These are phyloP conservation scores for Pythium scleroteichum DNA, from an alignment of 352 stramenopile genomes.

Conservation along the genomic window DNA sequence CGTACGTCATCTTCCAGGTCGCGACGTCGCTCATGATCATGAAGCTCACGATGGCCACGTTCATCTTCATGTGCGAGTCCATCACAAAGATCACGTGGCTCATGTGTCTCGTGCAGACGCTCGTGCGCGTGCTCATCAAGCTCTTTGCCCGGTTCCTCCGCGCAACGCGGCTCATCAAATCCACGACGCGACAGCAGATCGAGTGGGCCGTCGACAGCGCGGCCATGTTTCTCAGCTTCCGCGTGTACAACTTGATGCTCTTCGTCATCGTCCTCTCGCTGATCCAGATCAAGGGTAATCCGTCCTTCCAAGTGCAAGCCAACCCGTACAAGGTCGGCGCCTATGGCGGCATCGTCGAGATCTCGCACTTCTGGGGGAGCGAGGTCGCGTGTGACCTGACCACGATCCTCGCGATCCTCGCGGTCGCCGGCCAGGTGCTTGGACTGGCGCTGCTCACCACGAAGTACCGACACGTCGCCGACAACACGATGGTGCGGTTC, in stretches of 20 bases:
- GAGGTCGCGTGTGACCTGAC: slow-evolving; percentile 55
- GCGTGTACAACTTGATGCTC: slow-evolving; percentile 52
- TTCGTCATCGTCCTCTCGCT: slow-evolving; percentile 41
- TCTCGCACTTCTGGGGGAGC: slow-evolving; percentile 49
- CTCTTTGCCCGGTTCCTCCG: slow-evolving; percentile 33
- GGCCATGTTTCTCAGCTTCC: slow-evolving; percentile 51
- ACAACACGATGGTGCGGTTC: slow-evolving; percentile 48
- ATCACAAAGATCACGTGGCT: slow-evolving; percentile 59
- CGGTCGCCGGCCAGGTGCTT: slow-evolving; percentile 28
- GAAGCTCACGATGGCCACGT: slow-evolving; percentile 43
- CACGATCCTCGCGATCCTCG: slow-evolving; percentile 40
- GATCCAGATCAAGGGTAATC: slow-evolving; percentile 30
- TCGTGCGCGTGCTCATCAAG: slow-evolving; percentile 36
- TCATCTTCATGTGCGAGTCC: slow-evolving; percentile 45
- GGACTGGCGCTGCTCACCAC: slow-evolving; percentile 34
- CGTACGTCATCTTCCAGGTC: slow-evolving; percentile 44
- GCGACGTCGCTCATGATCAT: slow-evolving; percentile 44
- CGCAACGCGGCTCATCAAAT: slow-evolving; percentile 36
- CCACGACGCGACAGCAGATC: slow-evolving; percentile 32
- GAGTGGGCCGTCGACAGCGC: slow-evolving; percentile 50
- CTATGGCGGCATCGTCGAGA: slow-evolving; percentile 36
- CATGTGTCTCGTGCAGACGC: slow-evolving; percentile 50
- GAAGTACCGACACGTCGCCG: slow-evolving; percentile 43
- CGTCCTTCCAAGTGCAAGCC: slow-evolving; percentile 45
- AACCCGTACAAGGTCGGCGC: slow-evolving; percentile 31